A percentile compares a stretch with the other conserved stretches of the same genome.
phyloP scores from a whole-genome alignment of 2,329 filamentous ascomycete species.

The Penicillium polonicum region DNA sequence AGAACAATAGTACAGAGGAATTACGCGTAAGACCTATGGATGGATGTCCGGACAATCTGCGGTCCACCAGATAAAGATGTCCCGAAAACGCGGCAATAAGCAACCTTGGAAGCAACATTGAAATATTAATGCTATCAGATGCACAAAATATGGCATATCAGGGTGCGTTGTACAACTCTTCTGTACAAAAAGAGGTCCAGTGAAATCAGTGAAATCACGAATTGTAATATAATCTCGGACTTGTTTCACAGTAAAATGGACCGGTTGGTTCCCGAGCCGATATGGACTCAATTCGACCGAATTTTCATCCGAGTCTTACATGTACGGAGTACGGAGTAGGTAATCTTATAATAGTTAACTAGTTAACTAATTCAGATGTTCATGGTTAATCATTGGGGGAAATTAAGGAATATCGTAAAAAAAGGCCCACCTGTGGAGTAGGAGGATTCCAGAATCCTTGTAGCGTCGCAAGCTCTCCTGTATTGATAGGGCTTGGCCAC shows the following conservation, averaged over 20 bases:
- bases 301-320: not conserved
- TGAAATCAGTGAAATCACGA: not conserved
- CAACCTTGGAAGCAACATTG: not conserved
- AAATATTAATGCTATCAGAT: not conserved
- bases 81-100: not conserved
- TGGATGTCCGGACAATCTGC: not conserved
- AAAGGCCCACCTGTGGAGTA: not conserved
- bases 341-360: no score
- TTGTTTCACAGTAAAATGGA: not conserved
- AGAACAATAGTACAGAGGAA: not conserved
- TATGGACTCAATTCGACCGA: not conserved
- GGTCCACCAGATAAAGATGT: not conserved
- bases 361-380: no score
- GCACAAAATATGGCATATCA: not conserved
- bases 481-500: not conserved
- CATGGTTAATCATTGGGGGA: no score
- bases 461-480: not conserved
- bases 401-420: not conserved
- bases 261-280: not conserved
- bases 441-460: not conserved
- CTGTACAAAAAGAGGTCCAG: not conserved
- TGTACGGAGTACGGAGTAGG: no score
- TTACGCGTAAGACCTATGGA: not conserved
- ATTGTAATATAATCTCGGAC: not conserved
- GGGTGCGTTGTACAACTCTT: not conserved